phyloP scores from a whole-genome alignment of 2,329 filamentous ascomycete genomes.

The Pseudogymnoascus verrucosus region DNA sequence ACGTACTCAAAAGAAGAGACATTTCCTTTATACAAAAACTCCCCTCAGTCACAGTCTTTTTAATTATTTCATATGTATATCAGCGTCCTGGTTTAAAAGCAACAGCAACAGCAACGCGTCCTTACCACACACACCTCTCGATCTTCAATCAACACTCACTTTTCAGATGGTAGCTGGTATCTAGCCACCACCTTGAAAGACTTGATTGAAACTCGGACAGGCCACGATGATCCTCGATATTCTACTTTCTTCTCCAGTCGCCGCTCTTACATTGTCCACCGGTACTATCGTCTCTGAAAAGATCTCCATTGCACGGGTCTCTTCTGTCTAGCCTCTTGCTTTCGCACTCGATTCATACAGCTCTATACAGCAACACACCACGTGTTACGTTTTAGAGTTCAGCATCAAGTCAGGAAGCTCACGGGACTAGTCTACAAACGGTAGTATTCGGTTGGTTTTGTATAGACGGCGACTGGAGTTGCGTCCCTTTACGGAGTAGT shows the following conservation, averaged over 20 bases:
- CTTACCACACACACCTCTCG: background rate
- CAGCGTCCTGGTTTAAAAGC: background rate
- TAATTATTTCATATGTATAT: constrained; percentile 7
- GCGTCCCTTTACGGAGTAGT: constrained; percentile 16
- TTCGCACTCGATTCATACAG: constrained; percentile 36
- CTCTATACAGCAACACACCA: constrained; percentile 25
- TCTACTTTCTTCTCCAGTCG: constrained; percentile 48
- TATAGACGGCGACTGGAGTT: constrained; percentile 49
- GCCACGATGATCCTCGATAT: constrained; percentile 52
- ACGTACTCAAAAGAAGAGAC: constrained; percentile 1
- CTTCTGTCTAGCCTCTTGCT: constrained; percentile 34
- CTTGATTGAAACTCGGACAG: constrained; percentile 20
- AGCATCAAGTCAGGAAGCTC: constrained; percentile 34
- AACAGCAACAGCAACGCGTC: background rate
- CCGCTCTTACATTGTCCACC: constrained; percentile 53
- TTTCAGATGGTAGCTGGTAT: background rate
- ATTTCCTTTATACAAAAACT: constrained; percentile 4
- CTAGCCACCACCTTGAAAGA: background rate
- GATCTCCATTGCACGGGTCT: constrained; percentile 22
- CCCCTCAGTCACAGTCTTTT: background rate
- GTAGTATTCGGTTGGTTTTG: constrained; percentile 42
- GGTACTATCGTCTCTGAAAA: constrained; percentile 50
- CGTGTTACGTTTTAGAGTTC: constrained; percentile 17
- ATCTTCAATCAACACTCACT: background rate
- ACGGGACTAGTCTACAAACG: constrained; percentile 32